A percentile compares a stretch with the other conserved stretches of the same genome.
Evolutionary conservation across 257 asterid species (phyloP).

Genomic region (Ballota nigra): DNA sequence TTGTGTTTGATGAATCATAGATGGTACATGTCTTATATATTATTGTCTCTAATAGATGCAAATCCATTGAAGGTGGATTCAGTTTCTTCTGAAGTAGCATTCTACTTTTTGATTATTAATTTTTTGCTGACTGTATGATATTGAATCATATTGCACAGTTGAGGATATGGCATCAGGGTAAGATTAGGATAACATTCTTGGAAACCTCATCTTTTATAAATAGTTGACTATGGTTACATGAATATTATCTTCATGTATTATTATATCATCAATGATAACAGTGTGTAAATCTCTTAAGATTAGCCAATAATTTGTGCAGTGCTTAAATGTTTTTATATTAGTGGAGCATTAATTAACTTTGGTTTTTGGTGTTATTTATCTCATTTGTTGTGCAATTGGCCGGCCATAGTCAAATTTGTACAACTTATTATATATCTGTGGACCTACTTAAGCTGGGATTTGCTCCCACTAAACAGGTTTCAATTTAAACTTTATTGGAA

Average conservation of each 20-base stretch:
- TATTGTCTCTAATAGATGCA: background rate
- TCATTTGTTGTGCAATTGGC: constrained; percentile 37
- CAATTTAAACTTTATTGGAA: constrained; percentile 31
- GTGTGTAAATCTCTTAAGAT: constrained; percentile 18
- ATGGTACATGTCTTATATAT: background rate
- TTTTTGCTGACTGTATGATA: background rate
- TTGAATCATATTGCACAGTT: constrained; percentile 11
- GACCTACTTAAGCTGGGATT: constrained; percentile 35
- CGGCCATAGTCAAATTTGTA: constrained; percentile 45
- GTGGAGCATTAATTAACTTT: constrained; percentile 33
- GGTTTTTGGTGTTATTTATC: constrained; percentile 32
- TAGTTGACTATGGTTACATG: constrained; percentile 27
- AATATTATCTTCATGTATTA: constrained; percentile 7
- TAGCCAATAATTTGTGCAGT: constrained; percentile 22
- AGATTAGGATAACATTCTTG: constrained; percentile 7
- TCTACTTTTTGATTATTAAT: background rate
- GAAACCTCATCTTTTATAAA: background rate
- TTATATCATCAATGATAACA: constrained; percentile 3
- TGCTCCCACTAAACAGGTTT: constrained; percentile 33
- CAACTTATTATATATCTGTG: constrained; percentile 19
- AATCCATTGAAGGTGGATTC: constrained; percentile 17
- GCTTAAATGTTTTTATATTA: constrained; percentile 5
- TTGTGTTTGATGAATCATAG: background rate
- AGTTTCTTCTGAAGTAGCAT: background rate
- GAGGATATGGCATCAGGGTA: background rate